Evolutionary conservation across 139 green algal species (phyloP), one percentile per base, ranked within the genome.

Genomic region (Tetradesmus obliquus): DNA sequence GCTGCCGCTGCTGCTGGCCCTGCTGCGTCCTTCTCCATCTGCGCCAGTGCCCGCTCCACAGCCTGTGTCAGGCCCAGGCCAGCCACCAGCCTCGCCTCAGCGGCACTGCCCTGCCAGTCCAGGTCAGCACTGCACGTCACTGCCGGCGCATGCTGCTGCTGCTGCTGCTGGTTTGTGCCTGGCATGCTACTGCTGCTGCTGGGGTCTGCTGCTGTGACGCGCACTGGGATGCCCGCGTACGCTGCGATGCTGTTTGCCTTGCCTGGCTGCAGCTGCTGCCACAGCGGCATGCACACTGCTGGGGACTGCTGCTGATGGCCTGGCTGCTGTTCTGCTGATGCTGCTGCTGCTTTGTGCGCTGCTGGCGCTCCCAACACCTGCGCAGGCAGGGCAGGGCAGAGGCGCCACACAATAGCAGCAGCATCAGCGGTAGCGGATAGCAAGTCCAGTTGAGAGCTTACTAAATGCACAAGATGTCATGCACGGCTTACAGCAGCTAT

Each of bases 351-450:
- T 72, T 62, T 24, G 62, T 90, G 74, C 6, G 58, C 71, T 54
- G 53, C 69, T 12, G 86, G 86, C 3, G 86, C 69, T 12, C 86
- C 86, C 7, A 90, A 51, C 53, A 90, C 86, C 86, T 90, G 71
- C 86, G 45, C 51, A 62, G 80, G 32, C 72, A 81, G 72, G 72
- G 1, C 13, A 24, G 2, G 32, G 51, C 4, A 62, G 76, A 83
- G 2, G 51, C 45, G 12, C 5, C 8, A 6, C 10, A 57, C 20
- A 10, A n/a, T 5, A 84, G 79, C 13, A 57, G 32, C 2, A n/a
- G 79, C 72, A 81, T 9, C 72, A 81, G 72, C 60, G 60, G 72
- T 22, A 57, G 2, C 2, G 10, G n/a, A 24, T 5, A 76, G 66
- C 66, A n/a, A 24, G 17, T 76, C 66, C 32, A 45, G 32, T 45